Evolutionary conservation across 2,329 filamentous ascomycete species (phyloP), one percentile per base, ranked within the genome.

Genomic region (Aureobasidium sp.): DNA sequence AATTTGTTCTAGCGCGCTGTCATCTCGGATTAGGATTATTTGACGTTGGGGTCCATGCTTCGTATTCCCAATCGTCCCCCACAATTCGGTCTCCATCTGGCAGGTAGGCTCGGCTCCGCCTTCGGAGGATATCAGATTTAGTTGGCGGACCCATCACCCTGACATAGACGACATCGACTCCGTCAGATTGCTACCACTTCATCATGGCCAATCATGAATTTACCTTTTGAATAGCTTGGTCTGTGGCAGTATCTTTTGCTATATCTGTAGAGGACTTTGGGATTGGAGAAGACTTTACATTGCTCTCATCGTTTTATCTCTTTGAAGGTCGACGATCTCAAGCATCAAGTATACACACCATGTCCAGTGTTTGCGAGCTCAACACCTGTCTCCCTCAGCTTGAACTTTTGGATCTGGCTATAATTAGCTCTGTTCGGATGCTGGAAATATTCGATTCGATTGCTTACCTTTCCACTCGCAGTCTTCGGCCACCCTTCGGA

Each of bases 401-500:
- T 93, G 73, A 89, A 97, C 78, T 97, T 97, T 77, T 96, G 91
- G 62, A 97, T 92, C 83, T 57, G 26, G 17, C 7, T 24, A 6
- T 6, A 5, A 29, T 57, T 20, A 57, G 53, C 29, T 15, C 8
- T 8, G 4, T 36, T n/a, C 7, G 20, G 1, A 13, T 15, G 26
- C 1, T 26, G 34, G 2, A n/a, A 24, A 3, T 5, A 5, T 10
- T 36, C 10, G 3, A n/a, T 0, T 26, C 15, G 10, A 15, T 15
- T 12, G n/a, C 53, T 34, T 26, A 57, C 53, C 41, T 99, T 99
- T 27, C 93, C 93, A 73, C 91, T 96, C 6, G 92, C 89, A 39
- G 94, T 99, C 82, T 96, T 97, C 24, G 93, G 93, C 72, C 90
- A 95, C n/a, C 86, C 84, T 0, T 87, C 81, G 0, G 89, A 80